Evolutionary conservation across 2,329 filamentous ascomycete species (phyloP), one percentile per base, ranked within the genome.

Genomic region (Tolypocladium capitatum): DNA sequence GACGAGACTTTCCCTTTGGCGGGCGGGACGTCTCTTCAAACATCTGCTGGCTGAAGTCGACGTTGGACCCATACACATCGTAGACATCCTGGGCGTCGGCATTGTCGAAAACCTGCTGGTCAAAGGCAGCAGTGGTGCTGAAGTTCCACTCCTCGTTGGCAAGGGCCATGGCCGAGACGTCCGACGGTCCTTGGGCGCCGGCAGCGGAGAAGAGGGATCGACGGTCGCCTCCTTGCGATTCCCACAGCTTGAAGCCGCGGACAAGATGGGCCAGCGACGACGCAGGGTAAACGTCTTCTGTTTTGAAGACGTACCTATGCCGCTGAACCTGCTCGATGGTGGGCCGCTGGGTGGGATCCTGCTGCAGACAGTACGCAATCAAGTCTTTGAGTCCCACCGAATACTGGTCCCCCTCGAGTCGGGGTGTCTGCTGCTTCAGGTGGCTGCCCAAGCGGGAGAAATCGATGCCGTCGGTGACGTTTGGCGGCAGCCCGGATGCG

Each of bases 401-500:
- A 61, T 86, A 89, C 48, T 79, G 72, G 43, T 81, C 80, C 8
- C 82, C 85, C 52, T 87, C 80, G 0, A 92, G 74, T 2, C 81
- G 74, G 10, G 86, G 86, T 6, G 77, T 73, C 48, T 81, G 73
- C 31, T 75, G 70, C 56, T 79, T 77, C 35, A 84, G 66, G 53
- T 79, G 74, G 45, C 68, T 73, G 28, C 76, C 76, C 38, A 77
- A 71, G 54, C 75, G 70, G 9, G 72, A 67, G 45, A 66, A 60
- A 50, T 67, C 60, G 53, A 67, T 65, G 51, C 70, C 76, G 43
- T 78, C 71, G 40, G 70, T 69, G 38, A 78, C 80, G 54, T 85
- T 84, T 0, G 86, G 86, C 2, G 86, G 85, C 18, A 82, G 68
- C 1, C 86, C 86, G 4, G 83, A 87, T 1, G 86, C 85, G 63